Base-by-base conservation (phyloP, 208 protist genomes). In the Phytomonas sp. region DNA sequence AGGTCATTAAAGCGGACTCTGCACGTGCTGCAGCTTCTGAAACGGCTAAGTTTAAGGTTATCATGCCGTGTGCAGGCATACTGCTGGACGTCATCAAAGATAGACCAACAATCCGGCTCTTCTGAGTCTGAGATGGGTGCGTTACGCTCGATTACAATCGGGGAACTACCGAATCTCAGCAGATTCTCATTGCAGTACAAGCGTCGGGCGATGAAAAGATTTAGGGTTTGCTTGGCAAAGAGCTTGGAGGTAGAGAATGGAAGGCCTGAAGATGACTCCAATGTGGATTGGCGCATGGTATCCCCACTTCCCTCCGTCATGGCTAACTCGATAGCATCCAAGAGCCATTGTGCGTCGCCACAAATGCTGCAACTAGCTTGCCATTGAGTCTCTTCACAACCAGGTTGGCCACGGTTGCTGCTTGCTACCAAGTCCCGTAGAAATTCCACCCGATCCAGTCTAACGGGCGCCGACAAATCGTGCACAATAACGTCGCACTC, bases 1-100 rank as follows among this genome's bases (percentile, higher is more conserved):
- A 99, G 84, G 28, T 84, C 72, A 33, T 80, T 81, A 79, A 93
- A 98, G 23, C 79, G 77, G 29, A 88, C 80, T 66, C 94, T 89
- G 82, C 94, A 97, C 13, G 77, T 92, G 78, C 97, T 81, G 82
- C 96, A 97, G n/a, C 62, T 80, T 51, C 79, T 68, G 63, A 72
- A 85, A 37, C 77, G 77, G 70, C 75, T 86, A 59, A 90, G 43
- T 40, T 72, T 67, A 46, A 96, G 76, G 66, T 76, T 63, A 37
- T 87, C 74, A 67, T 81, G 68, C 40, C 84, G 74, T n/a, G 75
- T 80, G 15, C 75, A 66, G 29, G 75, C 80, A 76, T 91, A 95
- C 33, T 78, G 78, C 76, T 87, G 86, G 17, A 87, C 76, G 46
- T 92, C 87, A 62, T 92, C 81, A 73, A 84, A 95, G 62, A 82